Conservation (phyloP, 768 basidiomycete genomes). For the Epithele typhae region DNA sequence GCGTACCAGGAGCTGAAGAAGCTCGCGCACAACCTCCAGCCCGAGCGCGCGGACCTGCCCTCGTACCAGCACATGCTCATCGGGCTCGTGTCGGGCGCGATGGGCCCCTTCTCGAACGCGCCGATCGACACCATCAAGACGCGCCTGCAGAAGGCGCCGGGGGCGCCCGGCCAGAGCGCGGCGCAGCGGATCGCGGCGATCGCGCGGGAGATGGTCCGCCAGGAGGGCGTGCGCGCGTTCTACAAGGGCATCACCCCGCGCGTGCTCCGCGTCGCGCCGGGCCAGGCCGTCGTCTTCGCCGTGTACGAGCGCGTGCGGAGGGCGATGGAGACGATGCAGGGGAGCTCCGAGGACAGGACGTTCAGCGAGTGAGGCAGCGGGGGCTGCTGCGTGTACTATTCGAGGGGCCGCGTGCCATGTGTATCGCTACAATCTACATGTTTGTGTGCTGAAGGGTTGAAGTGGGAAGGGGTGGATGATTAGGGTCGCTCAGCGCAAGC, state of each 20-base stretch:
- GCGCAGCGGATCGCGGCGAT: constrained; percentile 76
- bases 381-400: no score
- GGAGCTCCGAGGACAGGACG: constrained; percentile 52
- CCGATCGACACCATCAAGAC: constrained; percentile 96
- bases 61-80: constrained; percentile 95
- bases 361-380: constrained; percentile 64
- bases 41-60: constrained; percentile 73
- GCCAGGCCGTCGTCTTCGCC: constrained; percentile 95
- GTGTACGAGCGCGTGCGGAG: constrained; percentile 88
- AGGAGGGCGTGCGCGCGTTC: constrained; percentile 85
- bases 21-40: constrained; percentile 71
- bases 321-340: constrained; percentile 64
- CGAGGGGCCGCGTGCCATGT: no score
- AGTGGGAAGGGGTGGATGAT: no score
- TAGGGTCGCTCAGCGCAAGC: no score
- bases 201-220: constrained; percentile 85
- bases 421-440: no score
- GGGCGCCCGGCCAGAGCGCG: constrained; percentile 54
- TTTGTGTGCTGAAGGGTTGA: no score
- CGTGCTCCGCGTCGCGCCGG: constrained; percentile 95
- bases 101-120: constrained; percentile 98
- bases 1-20: constrained; percentile 97
- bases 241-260: constrained; percentile 99
- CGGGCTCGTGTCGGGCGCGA: constrained; percentile 92
- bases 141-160: constrained; percentile 81